Evolutionary conservation across 2,329 filamentous ascomycete species (phyloP).

Genomic region (Arthroderma uncinatum): DNA sequence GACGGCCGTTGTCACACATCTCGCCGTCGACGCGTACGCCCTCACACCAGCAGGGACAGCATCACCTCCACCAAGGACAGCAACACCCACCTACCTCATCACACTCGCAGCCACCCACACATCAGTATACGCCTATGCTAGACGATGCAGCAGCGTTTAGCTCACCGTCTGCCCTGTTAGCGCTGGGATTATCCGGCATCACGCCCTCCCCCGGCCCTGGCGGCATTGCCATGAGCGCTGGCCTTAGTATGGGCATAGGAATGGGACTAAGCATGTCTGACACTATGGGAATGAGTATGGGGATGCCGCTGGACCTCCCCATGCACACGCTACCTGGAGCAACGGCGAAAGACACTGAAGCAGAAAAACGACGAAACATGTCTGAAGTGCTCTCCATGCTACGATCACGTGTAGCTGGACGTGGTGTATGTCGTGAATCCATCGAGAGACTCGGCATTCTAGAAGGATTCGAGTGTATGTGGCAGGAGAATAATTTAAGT

Average conservation of each 20-base stretch:
- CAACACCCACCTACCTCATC: slow-evolving; percentile 35
- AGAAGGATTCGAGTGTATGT: slow-evolving; percentile 37
- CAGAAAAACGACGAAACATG: slow-evolving; percentile 33
- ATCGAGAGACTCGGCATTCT: slow-evolving; percentile 34
- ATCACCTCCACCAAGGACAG: slow-evolving; percentile 25
- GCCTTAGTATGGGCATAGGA: slow-evolving; percentile 30
- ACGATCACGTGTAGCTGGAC: slow-evolving; percentile 31
- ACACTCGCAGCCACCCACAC: slow-evolving; percentile 29
- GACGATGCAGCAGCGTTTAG: slow-evolving; percentile 36
- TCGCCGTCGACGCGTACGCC: slow-evolving; percentile 37
- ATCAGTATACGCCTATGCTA: slow-evolving; percentile 14
- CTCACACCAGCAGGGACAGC: slow-evolving; percentile 25
- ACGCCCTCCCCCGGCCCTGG: slow-evolving; percentile 31
- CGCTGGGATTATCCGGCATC: slow-evolving; percentile 34
- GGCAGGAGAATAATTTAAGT: slow-evolving; percentile 37
- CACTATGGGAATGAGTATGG: slow-evolving; percentile 31
- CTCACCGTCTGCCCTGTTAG: slow-evolving; percentile 36
- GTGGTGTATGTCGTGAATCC: slow-evolving; percentile 35
- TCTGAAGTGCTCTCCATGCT: slow-evolving; percentile 33
- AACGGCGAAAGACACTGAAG: slow-evolving; percentile 29
- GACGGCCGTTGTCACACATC: slow-evolving; percentile 33
- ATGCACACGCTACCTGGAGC: slow-evolving; percentile 13
- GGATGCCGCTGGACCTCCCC: slow-evolving; percentile 28
- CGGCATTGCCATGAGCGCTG: slow-evolving; percentile 26
- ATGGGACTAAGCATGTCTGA: slow-evolving; percentile 31